phyloP scores from a whole-genome alignment of 225 moss, liverwort and hornwort genomes.

The Rhytidiadelphus loreus region DNA sequence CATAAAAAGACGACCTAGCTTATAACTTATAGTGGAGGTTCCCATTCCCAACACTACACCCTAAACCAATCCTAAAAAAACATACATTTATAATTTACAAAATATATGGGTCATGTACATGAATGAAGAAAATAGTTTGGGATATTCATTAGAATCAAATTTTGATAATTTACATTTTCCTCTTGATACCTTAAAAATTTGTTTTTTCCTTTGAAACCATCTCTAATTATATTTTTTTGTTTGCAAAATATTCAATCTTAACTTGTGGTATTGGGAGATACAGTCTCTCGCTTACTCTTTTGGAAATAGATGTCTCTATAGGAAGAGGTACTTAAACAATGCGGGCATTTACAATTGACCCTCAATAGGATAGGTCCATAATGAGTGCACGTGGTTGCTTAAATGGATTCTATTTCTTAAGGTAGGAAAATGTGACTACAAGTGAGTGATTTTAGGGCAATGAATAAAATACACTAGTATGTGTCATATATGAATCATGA shows the following conservation, averaged over 20 bases:
- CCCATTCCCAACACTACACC: background rate
- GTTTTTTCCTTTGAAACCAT: background rate
- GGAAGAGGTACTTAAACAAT: no score
- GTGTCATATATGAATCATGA: no score
- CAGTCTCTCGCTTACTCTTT: background rate
- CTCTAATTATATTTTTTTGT: fast-evolving
- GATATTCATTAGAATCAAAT: background rate
- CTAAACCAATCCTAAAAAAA: background rate
- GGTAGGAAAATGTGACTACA: no score
- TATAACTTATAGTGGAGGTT: background rate
- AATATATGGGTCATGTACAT: no score
- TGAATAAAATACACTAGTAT: no score
- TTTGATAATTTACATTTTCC: background rate
- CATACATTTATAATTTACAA: background rate
- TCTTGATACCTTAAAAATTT: background rate
- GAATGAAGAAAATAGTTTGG: background rate
- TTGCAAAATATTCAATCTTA: background rate
- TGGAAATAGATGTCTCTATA: background rate
- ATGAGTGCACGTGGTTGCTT: no score
- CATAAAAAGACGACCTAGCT: fast-evolving
- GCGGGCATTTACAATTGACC: no score
- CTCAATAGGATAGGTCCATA: no score
- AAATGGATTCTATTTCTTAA: no score
- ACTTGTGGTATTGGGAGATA: background rate
- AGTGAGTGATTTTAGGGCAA: no score